These are phyloP conservation scores for Aspergillus intermedius DNA, from an alignment of 2,329 filamentous ascomycete species.

Conservation along the genomic window DNA sequence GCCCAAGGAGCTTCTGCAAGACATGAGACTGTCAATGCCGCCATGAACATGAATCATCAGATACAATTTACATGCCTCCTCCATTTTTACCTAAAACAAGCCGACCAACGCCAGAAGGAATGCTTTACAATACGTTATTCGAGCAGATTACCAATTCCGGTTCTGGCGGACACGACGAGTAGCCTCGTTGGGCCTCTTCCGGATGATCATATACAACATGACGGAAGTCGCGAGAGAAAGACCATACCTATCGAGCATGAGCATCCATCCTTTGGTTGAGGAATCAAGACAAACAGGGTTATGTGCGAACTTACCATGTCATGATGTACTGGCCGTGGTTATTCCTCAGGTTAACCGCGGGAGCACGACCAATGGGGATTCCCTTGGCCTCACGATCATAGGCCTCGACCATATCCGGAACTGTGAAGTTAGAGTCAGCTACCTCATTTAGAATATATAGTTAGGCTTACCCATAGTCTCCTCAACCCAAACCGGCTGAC, in stretches of 20 bases:
- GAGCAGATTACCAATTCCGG: conserved; percentile 57
- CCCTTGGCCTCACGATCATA: conserved; percentile 73
- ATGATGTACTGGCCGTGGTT: conserved; percentile 99
- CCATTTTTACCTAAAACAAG: conserved; percentile 3
- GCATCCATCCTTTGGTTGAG: conserved; percentile 2
- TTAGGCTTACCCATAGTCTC: conserved; percentile 72
- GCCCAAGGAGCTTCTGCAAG: conserved; percentile 74
- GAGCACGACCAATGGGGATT: conserved; percentile 77
- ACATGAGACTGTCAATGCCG: conserved; percentile 51
- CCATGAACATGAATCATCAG: conserved; percentile 19
- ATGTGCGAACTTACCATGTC: conserved; percentile 67
- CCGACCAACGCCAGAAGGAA: conserved; percentile 33
- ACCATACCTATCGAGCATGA: conserved; percentile 62
- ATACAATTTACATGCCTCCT: conserved; percentile 7
- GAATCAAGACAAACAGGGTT: neutral
- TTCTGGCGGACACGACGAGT: conserved; percentile 69
- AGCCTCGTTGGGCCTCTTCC: conserved; percentile 71
- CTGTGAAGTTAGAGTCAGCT: conserved; percentile 39
- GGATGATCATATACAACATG: conserved; percentile 94
- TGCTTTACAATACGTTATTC: conserved; percentile 5
- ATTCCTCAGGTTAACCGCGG: conserved; percentile 89
- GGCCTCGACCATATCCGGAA: conserved; percentile 68
- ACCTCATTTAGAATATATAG: conserved; percentile 3
- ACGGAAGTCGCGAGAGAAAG: conserved; percentile 77
- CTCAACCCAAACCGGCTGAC: conserved; percentile 89